Percentiles rank a stretch among this genome's conserved stretches.
phyloP scores from a whole-genome alignment of 768 basidiomycete species.

The Agaricus blazei region DNA sequence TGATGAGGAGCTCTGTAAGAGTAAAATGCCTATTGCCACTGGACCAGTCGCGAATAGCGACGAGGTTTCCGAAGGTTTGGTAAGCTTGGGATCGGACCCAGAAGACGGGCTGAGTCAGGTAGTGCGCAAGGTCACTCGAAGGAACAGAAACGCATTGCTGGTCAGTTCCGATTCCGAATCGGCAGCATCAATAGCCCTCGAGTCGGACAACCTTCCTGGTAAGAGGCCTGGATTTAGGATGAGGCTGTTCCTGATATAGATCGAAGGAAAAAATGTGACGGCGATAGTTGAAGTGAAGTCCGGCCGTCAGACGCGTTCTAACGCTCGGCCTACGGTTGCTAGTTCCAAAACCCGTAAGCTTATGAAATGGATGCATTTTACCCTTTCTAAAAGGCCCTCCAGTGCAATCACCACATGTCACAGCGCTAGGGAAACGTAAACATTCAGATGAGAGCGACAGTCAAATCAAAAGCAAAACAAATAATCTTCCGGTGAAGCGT shows the following conservation, averaged over 20 bases:
- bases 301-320: slow-evolving; percentile 1
- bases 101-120: slow-evolving; percentile 2
- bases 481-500: background rate
- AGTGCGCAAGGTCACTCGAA: background rate
- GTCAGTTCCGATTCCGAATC: background rate
- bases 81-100: background rate
- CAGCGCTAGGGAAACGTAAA: background rate
- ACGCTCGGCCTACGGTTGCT: background rate
- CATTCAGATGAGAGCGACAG: background rate
- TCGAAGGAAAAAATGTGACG: background rate
- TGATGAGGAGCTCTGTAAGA: background rate
- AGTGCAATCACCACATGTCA: background rate
- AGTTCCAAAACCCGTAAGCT: background rate
- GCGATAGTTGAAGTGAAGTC: background rate
- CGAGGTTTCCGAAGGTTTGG: background rate
- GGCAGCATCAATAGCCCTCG: background rate
- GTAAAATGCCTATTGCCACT: background rate
- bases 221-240: background rate
- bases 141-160: background rate
- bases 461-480: background rate
- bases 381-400: background rate
- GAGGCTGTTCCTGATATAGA: background rate
- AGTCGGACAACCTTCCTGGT: background rate
- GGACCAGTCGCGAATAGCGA: background rate
- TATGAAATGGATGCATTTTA: background rate